These are phyloP conservation scores for Ogataea salicorniae DNA, from an alignment of 805 yeast species.

Conservation along the genomic window DNA sequence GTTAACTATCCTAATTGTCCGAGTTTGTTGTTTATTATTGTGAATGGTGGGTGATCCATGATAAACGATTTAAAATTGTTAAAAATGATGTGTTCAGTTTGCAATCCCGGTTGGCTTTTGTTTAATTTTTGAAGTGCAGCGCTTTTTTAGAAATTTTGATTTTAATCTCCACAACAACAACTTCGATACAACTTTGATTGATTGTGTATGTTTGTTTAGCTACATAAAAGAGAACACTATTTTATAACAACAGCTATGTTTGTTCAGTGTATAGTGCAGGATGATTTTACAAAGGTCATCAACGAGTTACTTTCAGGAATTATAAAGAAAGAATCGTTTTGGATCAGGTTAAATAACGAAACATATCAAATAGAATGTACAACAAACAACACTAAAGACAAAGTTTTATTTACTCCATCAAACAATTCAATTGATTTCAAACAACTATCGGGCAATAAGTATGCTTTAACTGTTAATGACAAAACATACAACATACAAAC, in stretches of 20 bases:
- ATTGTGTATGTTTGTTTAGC: background rate
- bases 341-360: slow-evolving; percentile 10
- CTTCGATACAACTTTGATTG: background rate
- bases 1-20: too few relatives aligned
- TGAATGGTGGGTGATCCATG: too few relatives aligned
- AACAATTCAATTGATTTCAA: background rate
- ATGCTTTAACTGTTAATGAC: background rate
- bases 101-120: too few relatives aligned
- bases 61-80: too few relatives aligned
- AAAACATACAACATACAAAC: background rate
- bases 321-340: slow-evolving; percentile 9
- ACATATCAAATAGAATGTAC: background rate
- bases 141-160: background rate
- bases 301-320: slow-evolving; percentile 9
- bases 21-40: too few relatives aligned
- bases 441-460: background rate
- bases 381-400: background rate
- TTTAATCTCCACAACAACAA: background rate
- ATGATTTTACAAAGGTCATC: slow-evolving; percentile 14
- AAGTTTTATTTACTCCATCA: background rate
- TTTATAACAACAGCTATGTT: background rate
- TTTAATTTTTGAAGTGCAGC: too few relatives aligned
- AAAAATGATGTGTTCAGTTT: too few relatives aligned
- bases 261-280: slow-evolving; percentile 11
- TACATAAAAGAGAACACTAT: background rate